Percentiles rank a stretch among this genome's conserved stretches.
phyloP scores from a whole-genome alignment of 2,329 filamentous ascomycete species.

The Pseudogymnoascus sp. region DNA sequence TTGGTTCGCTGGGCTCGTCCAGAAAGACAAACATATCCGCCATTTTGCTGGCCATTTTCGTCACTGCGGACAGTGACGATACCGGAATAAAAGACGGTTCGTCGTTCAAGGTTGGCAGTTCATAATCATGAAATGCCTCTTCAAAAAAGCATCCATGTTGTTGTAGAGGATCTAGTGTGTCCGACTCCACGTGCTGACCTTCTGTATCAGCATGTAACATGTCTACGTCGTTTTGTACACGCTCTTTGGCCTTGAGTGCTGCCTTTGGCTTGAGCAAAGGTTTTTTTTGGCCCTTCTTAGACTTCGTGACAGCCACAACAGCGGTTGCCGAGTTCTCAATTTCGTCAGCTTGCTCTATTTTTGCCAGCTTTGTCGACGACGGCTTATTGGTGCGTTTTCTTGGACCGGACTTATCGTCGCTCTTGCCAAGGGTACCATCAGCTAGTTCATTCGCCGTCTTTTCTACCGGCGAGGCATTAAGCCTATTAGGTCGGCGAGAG shows the following conservation, averaged over 20 bases:
- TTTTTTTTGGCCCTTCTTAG: background rate
- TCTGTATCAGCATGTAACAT: background rate
- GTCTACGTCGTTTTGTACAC: no score
- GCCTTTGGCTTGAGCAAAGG: background rate
- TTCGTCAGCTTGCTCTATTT: background rate
- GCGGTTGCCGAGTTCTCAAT: background rate
- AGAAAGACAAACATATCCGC: background rate
- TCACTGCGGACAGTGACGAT: background rate
- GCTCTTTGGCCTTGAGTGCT: background rate
- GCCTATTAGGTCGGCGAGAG: background rate
- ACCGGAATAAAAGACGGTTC: background rate
- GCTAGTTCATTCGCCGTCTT: background rate
- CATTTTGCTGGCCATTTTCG: background rate
- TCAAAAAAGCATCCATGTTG: background rate
- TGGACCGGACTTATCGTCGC: background rate
- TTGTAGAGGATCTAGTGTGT: background rate
- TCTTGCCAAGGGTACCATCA: background rate
- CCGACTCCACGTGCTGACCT: background rate
- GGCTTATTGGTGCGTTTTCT: background rate
- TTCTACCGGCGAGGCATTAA: background rate
- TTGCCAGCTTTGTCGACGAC: background rate
- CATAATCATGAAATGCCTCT: constrained; percentile 4
- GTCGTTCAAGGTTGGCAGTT: background rate
- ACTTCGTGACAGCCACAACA: background rate
- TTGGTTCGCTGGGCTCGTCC: no score